Conservation (phyloP, 2,329 filamentous ascomycete species). For the Sordariomycetes sp. region DNA sequence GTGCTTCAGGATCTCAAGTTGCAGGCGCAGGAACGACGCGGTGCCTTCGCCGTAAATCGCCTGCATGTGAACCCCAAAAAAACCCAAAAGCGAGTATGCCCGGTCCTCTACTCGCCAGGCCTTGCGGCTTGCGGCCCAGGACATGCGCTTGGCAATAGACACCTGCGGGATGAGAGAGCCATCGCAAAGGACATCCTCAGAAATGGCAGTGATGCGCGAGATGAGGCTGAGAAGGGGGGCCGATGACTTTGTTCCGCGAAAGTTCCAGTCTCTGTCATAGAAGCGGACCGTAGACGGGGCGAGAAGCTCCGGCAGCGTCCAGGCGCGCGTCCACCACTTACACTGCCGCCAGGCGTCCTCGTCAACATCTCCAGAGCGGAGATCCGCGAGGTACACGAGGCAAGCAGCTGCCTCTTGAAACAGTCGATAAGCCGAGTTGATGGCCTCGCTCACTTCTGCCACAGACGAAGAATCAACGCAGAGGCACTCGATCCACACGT, state of each 20-base stretch:
- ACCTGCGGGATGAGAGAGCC: slow-evolving; percentile 1
- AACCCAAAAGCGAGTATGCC: slow-evolving; percentile 15
- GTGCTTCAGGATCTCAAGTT: slow-evolving; percentile 19
- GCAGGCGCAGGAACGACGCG: slow-evolving; percentile 18
- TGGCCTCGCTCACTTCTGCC: slow-evolving; percentile 13
- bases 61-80: slow-evolving; percentile 15
- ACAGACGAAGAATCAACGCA: slow-evolving; percentile 15
- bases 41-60: slow-evolving; percentile 15
- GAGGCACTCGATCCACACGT: slow-evolving; percentile 15
- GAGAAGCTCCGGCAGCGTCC: slow-evolving; percentile 18
- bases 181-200: slow-evolving; percentile 8
- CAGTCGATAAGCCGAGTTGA: slow-evolving; percentile 14
- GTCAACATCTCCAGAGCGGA: slow-evolving; percentile 6
- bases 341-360: background rate
- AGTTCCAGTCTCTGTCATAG: slow-evolving; percentile 13
- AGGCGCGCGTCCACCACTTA: slow-evolving; percentile 13
- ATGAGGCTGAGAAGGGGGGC: slow-evolving; percentile 7
- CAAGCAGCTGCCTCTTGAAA: slow-evolving; percentile 12
- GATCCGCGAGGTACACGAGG: slow-evolving; percentile 12
- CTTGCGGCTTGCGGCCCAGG: slow-evolving; percentile 12
- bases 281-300: slow-evolving; percentile 14
- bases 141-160: slow-evolving; percentile 11
- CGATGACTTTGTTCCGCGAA: slow-evolving; percentile 13
- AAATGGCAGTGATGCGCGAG: slow-evolving; percentile 11
- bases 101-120: slow-evolving; percentile 14